Base-by-base conservation (phyloP, 345 rosid species). In the Populus pruinosa region DNA sequence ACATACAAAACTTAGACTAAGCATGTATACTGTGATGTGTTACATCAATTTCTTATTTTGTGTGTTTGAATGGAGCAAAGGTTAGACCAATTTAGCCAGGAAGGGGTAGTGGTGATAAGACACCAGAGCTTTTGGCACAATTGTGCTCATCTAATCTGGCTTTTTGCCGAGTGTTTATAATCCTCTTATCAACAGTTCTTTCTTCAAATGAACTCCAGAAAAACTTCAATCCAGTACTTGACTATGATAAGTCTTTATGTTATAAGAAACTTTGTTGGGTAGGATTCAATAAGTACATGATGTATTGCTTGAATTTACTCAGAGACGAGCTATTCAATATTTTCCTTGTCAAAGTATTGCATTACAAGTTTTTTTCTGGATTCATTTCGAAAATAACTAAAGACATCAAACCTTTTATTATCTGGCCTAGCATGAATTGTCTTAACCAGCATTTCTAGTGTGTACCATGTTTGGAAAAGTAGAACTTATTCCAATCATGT, bases 1-100 rank as follows among this genome's bases (percentile, higher is more conserved):
- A 68, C 25, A 31, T 20, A 63, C 29, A 73, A 76, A 72, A 75
- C 53, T 70, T 50, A 18, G 64, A 71, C 21, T 49, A 49, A 72
- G 25, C 4, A 66, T 70, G 31, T 36, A 6, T 18, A 55, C 12
- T 18, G 44, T 36, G 66, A 33, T 9, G 18, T 27, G 29, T 27
- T 27, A 27, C 29, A 27, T 27, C 29, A 27, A 27, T 27, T 27
- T 27, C 29, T 27, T 27, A 27, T 27, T 27, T 27, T 27, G 29
- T 27, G 29, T 27, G 29, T 27, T 27, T 27, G 29, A 27, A 27
- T 27, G 29, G 29, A 27, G 29, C 29, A 27, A 27, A 27, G 29
- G 1, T 27, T 27, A 27, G 29, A 27, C 29, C 29, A 27, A 1
- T 27, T 27, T 1, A 27, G 29, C 29, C 29, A 27, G 29, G 29